Evolutionary conservation across 208 protist genomes (phyloP).

Genomic region (Leptomonas pyrrhocoris): DNA sequence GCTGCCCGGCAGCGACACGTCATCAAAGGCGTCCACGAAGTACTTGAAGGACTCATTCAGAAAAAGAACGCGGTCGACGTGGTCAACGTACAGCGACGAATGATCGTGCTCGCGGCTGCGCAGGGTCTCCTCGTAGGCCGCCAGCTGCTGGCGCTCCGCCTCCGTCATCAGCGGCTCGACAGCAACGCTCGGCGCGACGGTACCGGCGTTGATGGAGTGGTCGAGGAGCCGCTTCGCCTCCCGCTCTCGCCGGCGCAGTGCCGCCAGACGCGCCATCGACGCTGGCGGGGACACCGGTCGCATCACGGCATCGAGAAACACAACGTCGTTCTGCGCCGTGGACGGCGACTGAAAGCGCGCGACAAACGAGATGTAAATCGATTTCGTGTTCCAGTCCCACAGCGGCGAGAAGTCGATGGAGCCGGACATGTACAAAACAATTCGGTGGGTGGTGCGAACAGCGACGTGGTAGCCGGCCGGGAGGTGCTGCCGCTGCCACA

Average conservation of each 20-base stretch:
- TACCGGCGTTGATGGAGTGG: neutral
- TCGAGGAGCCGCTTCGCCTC: neutral
- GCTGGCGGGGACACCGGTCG: conserved; percentile 29
- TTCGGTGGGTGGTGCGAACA: conserved; percentile 35
- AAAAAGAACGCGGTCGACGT: conserved; percentile 40
- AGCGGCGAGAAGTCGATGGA: conserved; percentile 47
- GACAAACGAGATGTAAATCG: conserved; percentile 63
- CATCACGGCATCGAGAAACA: conserved; percentile 57
- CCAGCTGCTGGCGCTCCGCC: conserved; percentile 36
- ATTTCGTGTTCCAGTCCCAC: conserved; percentile 88
- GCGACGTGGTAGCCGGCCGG: conserved; percentile 10
- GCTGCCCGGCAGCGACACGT: conserved; percentile 20
- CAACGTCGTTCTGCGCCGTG: conserved; percentile 54
- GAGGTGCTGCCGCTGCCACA: conserved; percentile 23
- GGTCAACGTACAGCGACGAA: conserved; percentile 36
- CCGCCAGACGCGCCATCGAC: conserved; percentile 18
- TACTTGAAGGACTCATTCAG: conserved; percentile 69
- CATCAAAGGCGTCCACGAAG: conserved; percentile 51
- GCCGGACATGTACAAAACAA: conserved; percentile 43
- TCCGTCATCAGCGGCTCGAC: conserved; percentile 42
- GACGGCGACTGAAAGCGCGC: conserved; percentile 50
- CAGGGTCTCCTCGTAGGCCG: conserved; percentile 21
- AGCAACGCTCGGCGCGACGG: neutral
- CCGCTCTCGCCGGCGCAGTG: conserved; percentile 25
- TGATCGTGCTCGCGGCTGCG: conserved; percentile 37